Evolutionary conservation across 495 filamentous ascomycete species (phyloP), one percentile per base, ranked within the genome.

Genomic region (Daldinia loculata): DNA sequence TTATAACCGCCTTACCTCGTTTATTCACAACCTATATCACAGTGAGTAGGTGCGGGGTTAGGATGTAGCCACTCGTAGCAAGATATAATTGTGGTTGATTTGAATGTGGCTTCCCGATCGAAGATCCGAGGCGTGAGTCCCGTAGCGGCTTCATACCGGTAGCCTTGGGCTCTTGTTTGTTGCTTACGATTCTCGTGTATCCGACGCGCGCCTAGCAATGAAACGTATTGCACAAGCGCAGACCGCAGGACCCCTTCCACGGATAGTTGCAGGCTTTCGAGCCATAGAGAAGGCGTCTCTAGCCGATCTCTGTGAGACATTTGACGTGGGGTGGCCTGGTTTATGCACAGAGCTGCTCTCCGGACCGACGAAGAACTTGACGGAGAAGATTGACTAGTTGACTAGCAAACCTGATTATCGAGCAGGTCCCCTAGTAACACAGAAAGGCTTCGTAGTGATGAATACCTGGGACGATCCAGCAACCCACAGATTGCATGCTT

Each of bases 261-360:
- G 67, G 71, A 45, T 70, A 69, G 62, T n/a, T 64, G 67, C 71
- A 74, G 66, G 58, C 32, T 48, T 17, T 67, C 53, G 61, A 70
- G 67, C 71, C 71, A 74, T 67, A 74, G 66, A 70, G 61, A 70
- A 43, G 15, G 38, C 66, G 52, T 58, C 56, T 61, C 61, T 41
- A 63, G 56, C 71, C 71, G 67, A 74, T 63, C 68, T 39, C 55
- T 59, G 71, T 74, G 58, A 74, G 62, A 74, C 71, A 69, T 50
- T 53, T 59, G 62, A 69, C 63, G 67, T 70, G 62, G 62, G 70
- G 62, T 56, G 57, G 66, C 57, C 51, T 39, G 26, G 56, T 29
- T 51, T 56, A 72, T 68, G 70, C 69, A 64, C 30, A 57, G 56
- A 60, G 48, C 51, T 64, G 56, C 34, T 65, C 61, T 56, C 61